These are phyloP conservation scores for Mangifera indica DNA, from an alignment of 345 rosid genomes.

Conservation along the genomic window DNA sequence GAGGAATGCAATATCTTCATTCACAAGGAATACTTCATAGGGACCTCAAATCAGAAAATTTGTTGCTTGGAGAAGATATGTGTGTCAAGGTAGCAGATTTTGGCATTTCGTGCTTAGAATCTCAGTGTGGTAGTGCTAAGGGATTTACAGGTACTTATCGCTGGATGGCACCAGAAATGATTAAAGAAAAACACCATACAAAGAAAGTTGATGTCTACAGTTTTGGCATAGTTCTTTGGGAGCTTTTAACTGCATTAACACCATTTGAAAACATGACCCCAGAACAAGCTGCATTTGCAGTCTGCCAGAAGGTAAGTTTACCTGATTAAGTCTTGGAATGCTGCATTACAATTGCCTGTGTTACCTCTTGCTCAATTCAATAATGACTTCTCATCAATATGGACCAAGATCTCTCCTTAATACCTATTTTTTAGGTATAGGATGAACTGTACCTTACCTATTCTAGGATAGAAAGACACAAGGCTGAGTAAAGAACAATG, in stretches of 20 bases:
- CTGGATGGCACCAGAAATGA: conserved; percentile 94
- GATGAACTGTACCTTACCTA: background rate
- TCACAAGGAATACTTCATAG: conserved; percentile 67
- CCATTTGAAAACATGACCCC: conserved; percentile 81
- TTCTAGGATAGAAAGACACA: background rate
- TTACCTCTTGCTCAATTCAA: background rate
- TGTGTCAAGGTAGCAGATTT: conserved; percentile 72
- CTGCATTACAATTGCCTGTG: background rate
- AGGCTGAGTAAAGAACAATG: background rate
- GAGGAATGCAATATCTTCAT: conserved; percentile 75
- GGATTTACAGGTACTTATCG: conserved; percentile 80
- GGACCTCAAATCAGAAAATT: conserved; percentile 79
- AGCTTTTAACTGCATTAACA: conserved; percentile 63
- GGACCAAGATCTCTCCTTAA: too few species aligned
- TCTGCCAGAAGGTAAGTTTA: conserved; percentile 65
- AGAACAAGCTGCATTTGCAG: conserved; percentile 84
- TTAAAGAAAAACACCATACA: conserved; percentile 66
- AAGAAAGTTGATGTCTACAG: conserved; percentile 82
- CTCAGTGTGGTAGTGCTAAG: conserved; percentile 61
- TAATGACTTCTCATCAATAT: too few species aligned
- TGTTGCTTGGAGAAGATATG: conserved; percentile 67
- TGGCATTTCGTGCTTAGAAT: conserved; percentile 75
- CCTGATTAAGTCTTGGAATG: background rate
- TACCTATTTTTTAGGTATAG: background rate
- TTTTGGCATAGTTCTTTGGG: conserved; percentile 81